A percentile compares a stretch with the other conserved stretches of the same genome.
Evolutionary conservation across 2,329 filamentous ascomycete species (phyloP).

Genomic region (Venturia asperata): DNA sequence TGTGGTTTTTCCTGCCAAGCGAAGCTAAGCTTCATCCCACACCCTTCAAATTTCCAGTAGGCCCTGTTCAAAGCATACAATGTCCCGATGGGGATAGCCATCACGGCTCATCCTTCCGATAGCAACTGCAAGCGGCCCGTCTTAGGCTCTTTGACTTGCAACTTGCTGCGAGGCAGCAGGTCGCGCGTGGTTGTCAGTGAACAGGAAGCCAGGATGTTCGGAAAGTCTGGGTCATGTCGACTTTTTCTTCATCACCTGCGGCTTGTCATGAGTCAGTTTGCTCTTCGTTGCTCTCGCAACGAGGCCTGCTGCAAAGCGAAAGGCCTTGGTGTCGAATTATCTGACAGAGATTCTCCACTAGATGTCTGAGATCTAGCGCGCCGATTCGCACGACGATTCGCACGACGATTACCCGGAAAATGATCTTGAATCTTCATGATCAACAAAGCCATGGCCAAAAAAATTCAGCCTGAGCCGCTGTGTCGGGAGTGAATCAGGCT

Average conservation of each 20-base stretch:
- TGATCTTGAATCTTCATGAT: slow-evolving; percentile 14
- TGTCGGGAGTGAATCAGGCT: neutral
- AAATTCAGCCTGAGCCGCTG: slow-evolving; percentile 7
- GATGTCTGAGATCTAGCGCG: slow-evolving; percentile 1
- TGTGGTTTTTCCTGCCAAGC: slow-evolving; percentile 14
- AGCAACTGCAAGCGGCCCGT: neutral
- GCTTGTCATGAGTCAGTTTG: neutral
- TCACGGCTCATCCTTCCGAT: neutral
- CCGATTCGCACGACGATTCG: neutral
- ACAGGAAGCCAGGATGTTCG: neutral
- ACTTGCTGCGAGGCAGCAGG: neutral
- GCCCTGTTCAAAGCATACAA: neutral
- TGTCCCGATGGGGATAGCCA: neutral
- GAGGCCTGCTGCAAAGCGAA: neutral
- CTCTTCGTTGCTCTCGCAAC: neutral
- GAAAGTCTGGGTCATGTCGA: too few species aligned
- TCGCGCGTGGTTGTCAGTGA: neutral
- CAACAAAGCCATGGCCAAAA: slow-evolving; percentile 1
- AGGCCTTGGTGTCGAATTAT: neutral
- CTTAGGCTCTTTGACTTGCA: neutral
- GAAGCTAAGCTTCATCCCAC: neutral
- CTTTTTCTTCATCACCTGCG: neutral
- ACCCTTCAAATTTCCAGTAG: slow-evolving; percentile 4
- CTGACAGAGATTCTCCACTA: neutral
- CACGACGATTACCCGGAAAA: neutral